Percentiles rank a stretch among this genome's conserved stretches.
Conservation (phyloP, 208 protist species). For the Acanthamoeba lenticulata region DNA sequence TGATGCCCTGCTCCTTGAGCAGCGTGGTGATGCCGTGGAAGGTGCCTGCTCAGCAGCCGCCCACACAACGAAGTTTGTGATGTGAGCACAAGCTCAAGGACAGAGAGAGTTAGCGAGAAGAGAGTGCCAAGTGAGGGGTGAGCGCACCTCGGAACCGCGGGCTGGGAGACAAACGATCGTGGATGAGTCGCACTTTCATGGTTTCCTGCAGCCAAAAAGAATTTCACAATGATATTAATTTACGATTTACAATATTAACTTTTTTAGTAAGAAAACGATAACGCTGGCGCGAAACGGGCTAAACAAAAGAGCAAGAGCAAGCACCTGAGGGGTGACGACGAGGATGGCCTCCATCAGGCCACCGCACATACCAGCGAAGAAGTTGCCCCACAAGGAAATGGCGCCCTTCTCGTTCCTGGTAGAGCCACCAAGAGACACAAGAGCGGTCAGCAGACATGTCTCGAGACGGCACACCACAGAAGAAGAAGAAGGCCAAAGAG, state of each 20-base stretch:
- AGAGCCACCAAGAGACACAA: too few relatives aligned
- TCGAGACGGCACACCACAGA: background rate
- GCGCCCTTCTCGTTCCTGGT: background rate
- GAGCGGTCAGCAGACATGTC: background rate
- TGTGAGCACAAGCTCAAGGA: background rate
- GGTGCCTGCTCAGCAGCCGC: background rate
- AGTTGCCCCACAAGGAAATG: background rate
- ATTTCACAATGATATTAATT: background rate
- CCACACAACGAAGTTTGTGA: background rate
- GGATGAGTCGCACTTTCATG: constrained; percentile 73
- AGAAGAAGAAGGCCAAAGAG: too few relatives aligned
- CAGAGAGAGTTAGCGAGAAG: background rate
- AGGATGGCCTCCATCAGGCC: constrained; percentile 68
- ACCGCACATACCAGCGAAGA: constrained; percentile 30
- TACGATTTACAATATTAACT: background rate
- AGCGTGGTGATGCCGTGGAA: constrained; percentile 58
- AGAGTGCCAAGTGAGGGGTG: background rate
- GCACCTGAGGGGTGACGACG: constrained; percentile 33
- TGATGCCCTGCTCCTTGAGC: constrained; percentile 35
- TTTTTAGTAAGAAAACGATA: too few relatives aligned
- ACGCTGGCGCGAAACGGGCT: background rate
- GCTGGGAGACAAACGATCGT: constrained; percentile 51
- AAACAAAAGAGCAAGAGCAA: background rate
- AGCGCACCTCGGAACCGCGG: constrained; percentile 57
- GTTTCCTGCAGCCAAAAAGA: constrained; percentile 39